Evolutionary conservation across 2,329 filamentous ascomycete genomes (phyloP).

Genomic region (Exophiala aquamarina): DNA sequence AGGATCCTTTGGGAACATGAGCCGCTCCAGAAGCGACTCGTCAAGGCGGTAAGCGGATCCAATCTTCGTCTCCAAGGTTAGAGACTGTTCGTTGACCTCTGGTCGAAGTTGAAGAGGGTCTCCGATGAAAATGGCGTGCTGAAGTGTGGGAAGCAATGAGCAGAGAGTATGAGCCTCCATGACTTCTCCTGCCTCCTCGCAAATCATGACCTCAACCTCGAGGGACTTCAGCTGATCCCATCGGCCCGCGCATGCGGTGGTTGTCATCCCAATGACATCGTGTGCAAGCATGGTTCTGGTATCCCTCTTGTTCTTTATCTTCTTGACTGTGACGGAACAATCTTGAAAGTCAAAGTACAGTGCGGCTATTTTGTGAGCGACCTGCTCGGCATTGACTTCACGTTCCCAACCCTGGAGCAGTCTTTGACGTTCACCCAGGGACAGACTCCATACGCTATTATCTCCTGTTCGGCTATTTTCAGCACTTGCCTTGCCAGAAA

Average conservation of each 20-base stretch:
- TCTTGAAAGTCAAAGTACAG: constrained; percentile 15
- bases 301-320: constrained; percentile 24
- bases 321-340: constrained; percentile 20
- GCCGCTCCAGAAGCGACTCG: constrained; percentile 61
- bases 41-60: constrained; percentile 57
- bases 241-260: constrained; percentile 31
- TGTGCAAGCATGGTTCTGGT: constrained; percentile 24
- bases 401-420: constrained; percentile 22
- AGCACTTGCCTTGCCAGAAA: constrained; percentile 13
- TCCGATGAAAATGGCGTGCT: constrained; percentile 58
- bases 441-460: constrained; percentile 23
- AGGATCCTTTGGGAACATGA: constrained; percentile 34
- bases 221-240: constrained; percentile 28
- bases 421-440: constrained; percentile 15
- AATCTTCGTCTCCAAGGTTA: constrained; percentile 52
- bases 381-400: constrained; percentile 17
- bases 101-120: constrained; percentile 35
- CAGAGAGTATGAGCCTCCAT: constrained; percentile 63
- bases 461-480: constrained; percentile 12
- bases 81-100: constrained; percentile 37
- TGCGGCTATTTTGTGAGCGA: constrained; percentile 10
- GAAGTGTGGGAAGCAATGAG: constrained; percentile 57
- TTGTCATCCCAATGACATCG: constrained; percentile 34
- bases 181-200: constrained; percentile 69
- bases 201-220: constrained; percentile 50